Evolutionary conservation across 129 eudicot species (phyloP).

Genomic region (Saussurea involucrata): DNA sequence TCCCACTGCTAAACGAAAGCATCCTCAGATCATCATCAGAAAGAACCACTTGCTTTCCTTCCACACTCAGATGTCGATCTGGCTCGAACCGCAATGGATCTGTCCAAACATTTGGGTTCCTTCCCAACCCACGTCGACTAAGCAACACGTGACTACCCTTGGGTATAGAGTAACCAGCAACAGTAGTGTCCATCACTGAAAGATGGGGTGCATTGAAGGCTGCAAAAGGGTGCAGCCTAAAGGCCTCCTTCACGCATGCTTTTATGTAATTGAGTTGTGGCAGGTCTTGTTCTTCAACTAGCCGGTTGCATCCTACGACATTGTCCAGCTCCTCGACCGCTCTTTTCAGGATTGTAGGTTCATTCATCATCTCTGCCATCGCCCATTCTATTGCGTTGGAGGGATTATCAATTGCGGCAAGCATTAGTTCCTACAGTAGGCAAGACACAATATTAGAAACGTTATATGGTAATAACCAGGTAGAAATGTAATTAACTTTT

Average conservation of each 20-base stretch:
- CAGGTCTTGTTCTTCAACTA: conserved; percentile 19
- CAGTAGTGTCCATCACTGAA: not conserved
- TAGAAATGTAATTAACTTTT: not conserved
- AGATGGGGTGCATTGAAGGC: conserved; percentile 24
- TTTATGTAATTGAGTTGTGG: conserved; percentile 22
- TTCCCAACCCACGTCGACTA: conserved; percentile 15
- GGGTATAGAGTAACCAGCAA: conserved; percentile 26
- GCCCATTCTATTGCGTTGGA: conserved; percentile 21
- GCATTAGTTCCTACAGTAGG: conserved; percentile 12
- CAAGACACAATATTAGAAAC: not conserved
- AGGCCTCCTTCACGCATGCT: conserved; percentile 23
- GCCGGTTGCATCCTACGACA: conserved; percentile 13
- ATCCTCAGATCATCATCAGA: conserved; percentile 11
- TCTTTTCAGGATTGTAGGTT: not conserved
- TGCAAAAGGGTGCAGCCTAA: conserved; percentile 22
- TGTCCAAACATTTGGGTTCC: conserved; percentile 23
- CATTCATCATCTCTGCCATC: conserved; percentile 8
- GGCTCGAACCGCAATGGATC: conserved; percentile 24
- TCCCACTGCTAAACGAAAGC: conserved; percentile 28
- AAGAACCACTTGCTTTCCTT: conserved; percentile 11
- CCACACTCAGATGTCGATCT: conserved; percentile 20
- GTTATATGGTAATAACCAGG: not conserved
- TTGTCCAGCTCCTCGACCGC: conserved; percentile 1
- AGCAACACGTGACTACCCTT: conserved; percentile 29
- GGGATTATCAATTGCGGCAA: conserved; percentile 12